Percentiles rank a stretch among this genome's conserved stretches.
Evolutionary conservation across 2,329 filamentous ascomycete species (phyloP).

Genomic region (Xylariaceae sp.): DNA sequence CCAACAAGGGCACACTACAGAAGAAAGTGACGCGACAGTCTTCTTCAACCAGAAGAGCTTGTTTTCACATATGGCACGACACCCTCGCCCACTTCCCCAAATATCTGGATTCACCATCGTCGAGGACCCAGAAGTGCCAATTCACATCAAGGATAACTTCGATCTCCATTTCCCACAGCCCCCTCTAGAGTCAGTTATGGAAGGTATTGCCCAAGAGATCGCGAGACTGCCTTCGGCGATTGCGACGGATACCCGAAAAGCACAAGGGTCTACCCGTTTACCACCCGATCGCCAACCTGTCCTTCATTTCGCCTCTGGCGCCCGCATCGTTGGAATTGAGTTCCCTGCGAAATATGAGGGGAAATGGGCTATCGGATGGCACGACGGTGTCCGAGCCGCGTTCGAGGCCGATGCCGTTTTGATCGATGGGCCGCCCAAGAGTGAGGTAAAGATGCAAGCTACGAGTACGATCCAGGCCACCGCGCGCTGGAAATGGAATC

Average conservation of each 20-base stretch:
- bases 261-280: conserved; percentile 40
- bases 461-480: conserved; percentile 46
- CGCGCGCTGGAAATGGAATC: conserved; percentile 51
- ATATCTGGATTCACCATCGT: conserved; percentile 48
- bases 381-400: conserved; percentile 49
- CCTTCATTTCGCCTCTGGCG: conserved; percentile 46
- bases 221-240: conserved; percentile 41
- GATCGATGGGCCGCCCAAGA: conserved; percentile 43
- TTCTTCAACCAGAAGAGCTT: conserved; percentile 52
- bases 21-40: conserved; percentile 53
- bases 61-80: conserved; percentile 50
- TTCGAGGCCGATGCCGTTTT: conserved; percentile 47
- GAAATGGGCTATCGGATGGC: conserved; percentile 56
- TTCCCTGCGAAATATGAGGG: conserved; percentile 50
- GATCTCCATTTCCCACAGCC: conserved; percentile 48
- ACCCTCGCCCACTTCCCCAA: conserved; percentile 49
- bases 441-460: conserved; percentile 44
- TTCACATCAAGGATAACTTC: conserved; percentile 44
- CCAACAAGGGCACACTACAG: conserved; percentile 44
- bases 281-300: conserved; percentile 43
- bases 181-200: conserved; percentile 38
- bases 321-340: conserved; percentile 46
- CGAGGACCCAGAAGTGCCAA: conserved; percentile 40
- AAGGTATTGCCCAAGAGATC: conserved; percentile 39
- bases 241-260: conserved; percentile 45